Conservation (phyloP, 2,329 filamentous ascomycete genomes). For the Clarireedia homoeocarpa region DNA sequence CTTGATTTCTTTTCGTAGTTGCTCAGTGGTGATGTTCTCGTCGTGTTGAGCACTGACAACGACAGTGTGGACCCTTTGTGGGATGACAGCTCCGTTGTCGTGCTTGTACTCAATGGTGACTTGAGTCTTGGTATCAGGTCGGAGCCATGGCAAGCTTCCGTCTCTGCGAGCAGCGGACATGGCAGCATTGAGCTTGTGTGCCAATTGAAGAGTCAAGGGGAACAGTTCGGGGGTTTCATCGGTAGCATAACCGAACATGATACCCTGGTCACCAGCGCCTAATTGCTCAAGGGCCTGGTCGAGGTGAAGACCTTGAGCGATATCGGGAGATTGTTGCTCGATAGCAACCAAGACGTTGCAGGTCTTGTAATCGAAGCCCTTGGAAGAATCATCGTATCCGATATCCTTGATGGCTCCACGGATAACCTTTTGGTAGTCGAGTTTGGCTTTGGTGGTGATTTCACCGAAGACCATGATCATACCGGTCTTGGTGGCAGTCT, state of each 20-base stretch:
- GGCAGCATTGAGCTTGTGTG: conserved; percentile 94
- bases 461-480: conserved; percentile 99
- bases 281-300: conserved; percentile 96
- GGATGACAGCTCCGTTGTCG: conserved; percentile 88
- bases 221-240: conserved; percentile 98
- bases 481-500: conserved; percentile 99
- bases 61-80: conserved; percentile 88
- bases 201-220: conserved; percentile 85
- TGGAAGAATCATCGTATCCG: conserved; percentile 91
- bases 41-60: conserved; percentile 95
- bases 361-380: conserved; percentile 99
- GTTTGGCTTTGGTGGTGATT: conserved; percentile 90
- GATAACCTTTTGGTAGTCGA: conserved; percentile 98
- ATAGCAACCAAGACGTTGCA: conserved; percentile 98
- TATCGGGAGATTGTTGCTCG: conserved; percentile 98
- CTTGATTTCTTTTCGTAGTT: conserved; percentile 87
- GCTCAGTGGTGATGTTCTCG: conserved; percentile 79
- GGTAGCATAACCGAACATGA: conserved; percentile 99
- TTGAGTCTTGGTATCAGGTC: conserved; percentile 99
- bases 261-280: conserved; percentile 98
- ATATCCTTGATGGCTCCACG: conserved; percentile 95
- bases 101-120: conserved; percentile 98
- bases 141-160: conserved; percentile 84
- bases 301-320: conserved; percentile 97
- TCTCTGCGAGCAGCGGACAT: conserved; percentile 86